Evolutionary conservation across 2,329 filamentous ascomycete genomes (phyloP).

Genomic region (Gliomastix tumulicola): DNA sequence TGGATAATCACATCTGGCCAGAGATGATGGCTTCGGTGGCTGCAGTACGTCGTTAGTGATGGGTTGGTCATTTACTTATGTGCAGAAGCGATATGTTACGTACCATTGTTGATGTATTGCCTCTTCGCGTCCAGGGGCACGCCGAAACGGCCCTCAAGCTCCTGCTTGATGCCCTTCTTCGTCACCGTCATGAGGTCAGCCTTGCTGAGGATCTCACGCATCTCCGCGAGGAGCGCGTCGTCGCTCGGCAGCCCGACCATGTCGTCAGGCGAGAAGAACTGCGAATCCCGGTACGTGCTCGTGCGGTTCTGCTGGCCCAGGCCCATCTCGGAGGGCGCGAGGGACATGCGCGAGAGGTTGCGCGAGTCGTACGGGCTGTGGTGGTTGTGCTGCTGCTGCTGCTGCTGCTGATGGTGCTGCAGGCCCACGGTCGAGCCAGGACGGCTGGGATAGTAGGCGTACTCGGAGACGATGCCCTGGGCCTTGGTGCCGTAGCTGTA

Average conservation of each 20-base stretch:
- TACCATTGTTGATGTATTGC: conserved; percentile 90
- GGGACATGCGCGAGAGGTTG: conserved; percentile 64
- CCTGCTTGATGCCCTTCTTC: conserved; percentile 95
- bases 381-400: no score
- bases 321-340: conserved; percentile 65
- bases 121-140: conserved; percentile 80
- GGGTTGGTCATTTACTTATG: conserved; percentile 17
- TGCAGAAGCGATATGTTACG: conserved; percentile 26
- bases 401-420: no score
- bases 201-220: conserved; percentile 83
- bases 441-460: conserved; percentile 55
- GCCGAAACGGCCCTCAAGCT: conserved; percentile 86
- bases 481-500: conserved; percentile 90
- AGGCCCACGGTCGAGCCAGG: conserved; percentile 48
- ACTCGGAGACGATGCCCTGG: conserved; percentile 59
- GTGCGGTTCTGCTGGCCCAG: conserved; percentile 36
- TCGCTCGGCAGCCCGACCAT: conserved; percentile 75
- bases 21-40: conserved; percentile 76
- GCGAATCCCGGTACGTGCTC: conserved; percentile 54
- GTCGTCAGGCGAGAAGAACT: conserved; percentile 57
- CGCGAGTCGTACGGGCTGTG: conserved; percentile 43
- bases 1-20: conserved; percentile 55
- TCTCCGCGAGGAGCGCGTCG: conserved; percentile 86
- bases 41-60: conserved; percentile 17
- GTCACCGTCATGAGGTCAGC: conserved; percentile 97